Evolutionary conservation across 2,329 filamentous ascomycete species (phyloP), one percentile per base, ranked within the genome.

Genomic region (Ploettnerulaceae sp.): DNA sequence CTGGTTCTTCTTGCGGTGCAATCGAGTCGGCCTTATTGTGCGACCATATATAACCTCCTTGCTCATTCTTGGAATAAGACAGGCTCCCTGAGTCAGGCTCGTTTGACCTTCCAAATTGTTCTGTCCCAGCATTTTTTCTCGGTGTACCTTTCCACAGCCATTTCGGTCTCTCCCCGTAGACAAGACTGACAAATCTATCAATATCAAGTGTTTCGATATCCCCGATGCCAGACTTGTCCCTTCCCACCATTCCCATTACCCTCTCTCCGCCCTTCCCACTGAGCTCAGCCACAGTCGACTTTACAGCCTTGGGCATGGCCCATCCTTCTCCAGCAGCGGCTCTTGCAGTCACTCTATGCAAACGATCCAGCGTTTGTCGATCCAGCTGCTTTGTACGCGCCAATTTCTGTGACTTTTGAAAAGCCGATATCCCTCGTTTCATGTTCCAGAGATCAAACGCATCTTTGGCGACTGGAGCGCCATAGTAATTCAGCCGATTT

Each of bases 71-170:
- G 24, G 75, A 75, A 45, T 83, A 77, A 1, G 75, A 64, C 9
- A 74, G 66, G 33, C 69, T 69, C 17, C 63, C 61, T 47, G 72
- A 62, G 12, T 78, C 74, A 9, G 72, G 66, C 8, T 69, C 62
- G 12, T 17, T 17, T 3, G 71, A 67, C 37, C 68, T 70, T 4
- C 75, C 72, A 49, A 54, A 55, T 37, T 69, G 67, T n/a, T 70
- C 67, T 7, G 74, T 71, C 2, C 66, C 59, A 2, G 65, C 64
- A 2, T 70, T 76, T 61, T 91, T 89, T 51, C 84, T 81, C 28
- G 87, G 78, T 64, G 95, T 97, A 12, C 91, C 93, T 51, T 87
- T 77, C 93, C 93, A 98, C 2, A 98, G 74, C 89, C 90, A 97
- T 65, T 95, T 95, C 12, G 87, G 76, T 46, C 86, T 79, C 63